These are phyloP conservation scores for Agastache rugosa DNA, from an alignment of 257 asterid species.

Conservation along the genomic window DNA sequence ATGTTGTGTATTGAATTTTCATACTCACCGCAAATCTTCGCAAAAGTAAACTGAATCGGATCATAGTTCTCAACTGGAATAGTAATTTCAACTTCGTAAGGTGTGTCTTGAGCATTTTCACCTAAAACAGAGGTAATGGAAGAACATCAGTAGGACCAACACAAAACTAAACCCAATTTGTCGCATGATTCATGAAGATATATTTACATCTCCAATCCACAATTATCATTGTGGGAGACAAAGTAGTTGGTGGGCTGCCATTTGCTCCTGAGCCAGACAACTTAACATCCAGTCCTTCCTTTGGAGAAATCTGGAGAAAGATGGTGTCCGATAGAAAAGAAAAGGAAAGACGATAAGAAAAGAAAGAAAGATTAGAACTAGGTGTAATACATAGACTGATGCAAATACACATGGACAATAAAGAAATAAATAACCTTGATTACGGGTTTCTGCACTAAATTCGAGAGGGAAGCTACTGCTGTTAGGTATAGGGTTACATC, in stretches of 20 bases:
- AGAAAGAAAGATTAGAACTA: neutral
- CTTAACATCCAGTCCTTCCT: conserved; percentile 68
- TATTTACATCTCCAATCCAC: conserved; percentile 83
- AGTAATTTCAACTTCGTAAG: conserved; percentile 84
- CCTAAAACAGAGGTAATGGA: conserved; percentile 53
- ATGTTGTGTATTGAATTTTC: conserved; percentile 31
- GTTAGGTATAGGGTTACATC: conserved; percentile 78
- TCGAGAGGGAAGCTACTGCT: conserved; percentile 74
- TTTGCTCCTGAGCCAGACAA: conserved; percentile 85
- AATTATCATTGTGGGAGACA: conserved; percentile 72
- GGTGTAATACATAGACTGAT: conserved; percentile 4
- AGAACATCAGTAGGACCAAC: conserved; percentile 35
- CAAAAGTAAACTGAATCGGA: conserved; percentile 75
- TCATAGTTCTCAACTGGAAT: conserved; percentile 78
- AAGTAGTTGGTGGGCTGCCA: conserved; percentile 83
- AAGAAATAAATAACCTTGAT: conserved; percentile 62
- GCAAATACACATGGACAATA: conserved; percentile 10
- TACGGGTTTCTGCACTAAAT: conserved; percentile 72
- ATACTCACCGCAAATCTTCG: conserved; percentile 81
- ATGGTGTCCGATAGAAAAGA: neutral
- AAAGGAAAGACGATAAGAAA: neutral
- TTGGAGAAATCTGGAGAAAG: conserved; percentile 68
- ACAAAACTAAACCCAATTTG: neutral
- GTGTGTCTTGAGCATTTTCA: conserved; percentile 62
- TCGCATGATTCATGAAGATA: conserved; percentile 11